These are phyloP conservation scores for Starmerella stigmatis DNA, from an alignment of 805 yeast genomes.

Conservation along the genomic window DNA sequence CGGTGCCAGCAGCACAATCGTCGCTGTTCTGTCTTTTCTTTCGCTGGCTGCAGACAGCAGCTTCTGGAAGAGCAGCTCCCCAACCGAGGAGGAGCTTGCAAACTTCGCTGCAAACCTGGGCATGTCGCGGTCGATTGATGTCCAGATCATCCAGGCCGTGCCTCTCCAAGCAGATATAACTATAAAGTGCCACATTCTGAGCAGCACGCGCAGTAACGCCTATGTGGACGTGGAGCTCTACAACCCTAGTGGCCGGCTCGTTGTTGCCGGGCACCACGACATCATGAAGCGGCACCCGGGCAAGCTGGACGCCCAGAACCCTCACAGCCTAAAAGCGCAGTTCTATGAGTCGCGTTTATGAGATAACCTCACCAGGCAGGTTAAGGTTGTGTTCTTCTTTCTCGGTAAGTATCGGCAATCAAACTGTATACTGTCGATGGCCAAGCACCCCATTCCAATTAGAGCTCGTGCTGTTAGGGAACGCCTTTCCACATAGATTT, in stretches of 20 bases:
- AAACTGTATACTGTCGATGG: no score
- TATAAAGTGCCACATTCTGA: conserved; percentile 23
- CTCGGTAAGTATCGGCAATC: no score
- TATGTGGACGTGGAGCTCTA: conserved; percentile 19
- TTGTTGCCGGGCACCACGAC: conserved; percentile 28
- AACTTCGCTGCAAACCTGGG: conserved; percentile 20
- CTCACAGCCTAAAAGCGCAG: no score
- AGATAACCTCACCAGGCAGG: no score
- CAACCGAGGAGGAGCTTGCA: conserved; percentile 18
- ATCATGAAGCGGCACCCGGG: conserved; percentile 23
- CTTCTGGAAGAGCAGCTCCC: conserved; percentile 22
- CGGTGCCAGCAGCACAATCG: conserved; percentile 29
- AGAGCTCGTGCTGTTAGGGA: no score
- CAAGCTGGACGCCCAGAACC: no score
- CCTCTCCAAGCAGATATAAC: conserved; percentile 23
- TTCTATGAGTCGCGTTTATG: no score
- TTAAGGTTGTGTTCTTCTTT: no score
- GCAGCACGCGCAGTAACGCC: conserved; percentile 26
- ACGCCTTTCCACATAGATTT: no score
- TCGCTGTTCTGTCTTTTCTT: conserved; percentile 24
- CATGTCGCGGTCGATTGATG: conserved; percentile 25
- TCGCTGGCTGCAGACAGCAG: conserved; percentile 23
- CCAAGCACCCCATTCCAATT: no score
- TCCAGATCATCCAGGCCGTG: conserved; percentile 27
- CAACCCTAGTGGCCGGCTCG: conserved; percentile 21